Conservation (phyloP, 768 basidiomycete species). For the Plicaturopsis crispa region DNA sequence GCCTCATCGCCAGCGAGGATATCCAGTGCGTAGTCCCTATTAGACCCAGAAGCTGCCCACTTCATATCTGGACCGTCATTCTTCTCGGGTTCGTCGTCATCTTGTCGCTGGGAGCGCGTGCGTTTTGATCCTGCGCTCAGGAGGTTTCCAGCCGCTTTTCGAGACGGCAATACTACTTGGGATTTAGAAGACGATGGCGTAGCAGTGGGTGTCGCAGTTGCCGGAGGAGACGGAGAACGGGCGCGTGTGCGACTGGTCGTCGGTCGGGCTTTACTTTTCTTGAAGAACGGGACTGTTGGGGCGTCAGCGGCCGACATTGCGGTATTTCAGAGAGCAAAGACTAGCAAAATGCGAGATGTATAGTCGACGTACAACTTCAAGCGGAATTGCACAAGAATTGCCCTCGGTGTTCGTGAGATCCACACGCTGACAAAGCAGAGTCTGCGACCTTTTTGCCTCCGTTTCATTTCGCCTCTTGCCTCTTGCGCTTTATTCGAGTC, state of each 20-base stretch:
- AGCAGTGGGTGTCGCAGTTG: slow-evolving; percentile 16
- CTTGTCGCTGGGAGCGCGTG: slow-evolving; percentile 40
- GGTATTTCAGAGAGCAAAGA: no score
- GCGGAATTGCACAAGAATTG: no score
- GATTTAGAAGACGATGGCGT: slow-evolving; percentile 45
- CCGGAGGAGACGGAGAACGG: slow-evolving; percentile 61
- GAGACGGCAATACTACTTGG: slow-evolving; percentile 70
- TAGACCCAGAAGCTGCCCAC: slow-evolving; percentile 73
- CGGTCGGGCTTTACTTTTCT: slow-evolving; percentile 75
- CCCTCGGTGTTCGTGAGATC: no score
- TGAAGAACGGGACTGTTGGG: slow-evolving; percentile 79
- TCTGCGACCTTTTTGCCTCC: no score
- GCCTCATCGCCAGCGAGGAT: slow-evolving; percentile 81
- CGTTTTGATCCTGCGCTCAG: slow-evolving; percentile 74
- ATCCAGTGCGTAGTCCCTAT: slow-evolving; percentile 63
- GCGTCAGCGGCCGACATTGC: slow-evolving; percentile 25
- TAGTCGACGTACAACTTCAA: no score
- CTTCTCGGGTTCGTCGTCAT: slow-evolving; percentile 41
- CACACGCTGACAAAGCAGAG: no score
- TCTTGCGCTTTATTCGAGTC: no score
- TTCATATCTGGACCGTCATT: slow-evolving; percentile 63
- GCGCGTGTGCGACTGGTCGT: slow-evolving; percentile 66
- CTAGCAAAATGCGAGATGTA: no score
- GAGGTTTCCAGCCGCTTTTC: slow-evolving; percentile 60
- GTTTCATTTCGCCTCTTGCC: no score